These are phyloP conservation scores for Apophysomyces ossiformis DNA, from an alignment of 371 early-diverging fungal species.

Conservation along the genomic window DNA sequence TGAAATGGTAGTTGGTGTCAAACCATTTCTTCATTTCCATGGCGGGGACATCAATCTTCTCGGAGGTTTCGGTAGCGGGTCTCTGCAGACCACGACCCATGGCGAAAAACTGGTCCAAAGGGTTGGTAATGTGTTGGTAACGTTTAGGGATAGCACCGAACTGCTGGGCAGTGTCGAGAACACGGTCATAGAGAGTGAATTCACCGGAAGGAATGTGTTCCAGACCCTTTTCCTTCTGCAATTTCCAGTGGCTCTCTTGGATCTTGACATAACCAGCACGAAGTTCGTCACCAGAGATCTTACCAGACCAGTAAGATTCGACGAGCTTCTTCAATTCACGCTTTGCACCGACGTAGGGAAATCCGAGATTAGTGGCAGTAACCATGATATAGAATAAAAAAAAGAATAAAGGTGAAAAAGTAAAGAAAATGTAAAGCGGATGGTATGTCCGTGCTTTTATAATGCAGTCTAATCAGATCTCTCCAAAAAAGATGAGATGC, in stretches of 20 bases:
- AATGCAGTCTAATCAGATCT: constrained; percentile 6
- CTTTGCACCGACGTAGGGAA: constrained; percentile 84
- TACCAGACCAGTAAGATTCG: constrained; percentile 92
- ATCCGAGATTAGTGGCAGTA: constrained; percentile 76
- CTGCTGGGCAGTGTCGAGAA: constrained; percentile 85
- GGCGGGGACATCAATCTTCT: constrained; percentile 88
- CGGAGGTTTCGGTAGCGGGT: constrained; percentile 60
- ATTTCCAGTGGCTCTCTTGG: constrained; percentile 88
- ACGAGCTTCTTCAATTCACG: constrained; percentile 90
- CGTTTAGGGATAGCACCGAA: constrained; percentile 80
- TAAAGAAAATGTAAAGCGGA: constrained; percentile 5
- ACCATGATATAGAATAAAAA: constrained; percentile 54
- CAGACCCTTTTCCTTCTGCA: constrained; percentile 82
- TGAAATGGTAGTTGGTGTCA: constrained; percentile 95
- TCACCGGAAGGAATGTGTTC: constrained; percentile 91
- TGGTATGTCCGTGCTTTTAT: background rate
- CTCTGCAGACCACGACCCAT: constrained; percentile 95
- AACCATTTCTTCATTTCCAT: constrained; percentile 98
- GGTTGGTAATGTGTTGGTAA: constrained; percentile 66
- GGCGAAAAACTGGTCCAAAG: constrained; percentile 92
- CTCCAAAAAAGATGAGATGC: constrained; percentile 3
- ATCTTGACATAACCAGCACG: constrained; percentile 74
- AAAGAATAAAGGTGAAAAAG: background rate
- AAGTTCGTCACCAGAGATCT: constrained; percentile 78
- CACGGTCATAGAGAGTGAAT: constrained; percentile 95